A percentile compares a stretch with the other conserved stretches of the same genome.
phyloP scores from a whole-genome alignment of 2,329 filamentous ascomycete species.

The Colletotrichum higginsianum region DNA sequence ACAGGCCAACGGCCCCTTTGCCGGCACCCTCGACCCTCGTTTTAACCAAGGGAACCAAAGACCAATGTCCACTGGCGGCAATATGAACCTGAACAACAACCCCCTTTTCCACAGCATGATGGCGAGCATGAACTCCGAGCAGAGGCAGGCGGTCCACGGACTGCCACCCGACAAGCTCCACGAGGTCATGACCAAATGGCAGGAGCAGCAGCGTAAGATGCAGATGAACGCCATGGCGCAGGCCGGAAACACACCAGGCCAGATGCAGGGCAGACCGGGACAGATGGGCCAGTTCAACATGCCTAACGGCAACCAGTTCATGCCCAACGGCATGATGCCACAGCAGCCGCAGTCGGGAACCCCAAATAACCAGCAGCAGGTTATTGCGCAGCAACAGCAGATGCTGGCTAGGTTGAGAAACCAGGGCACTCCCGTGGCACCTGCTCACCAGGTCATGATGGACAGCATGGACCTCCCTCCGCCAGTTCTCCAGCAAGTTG shows the following conservation, averaged over 20 bases:
- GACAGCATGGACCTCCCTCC: conserved; percentile 64
- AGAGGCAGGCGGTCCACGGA: conserved; percentile 59
- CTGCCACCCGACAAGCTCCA: conserved; percentile 66
- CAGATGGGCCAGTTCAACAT: conserved; percentile 50
- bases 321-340: conserved; percentile 51
- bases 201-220: conserved; percentile 55
- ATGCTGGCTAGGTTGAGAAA: conserved; percentile 46
- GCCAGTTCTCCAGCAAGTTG: conserved; percentile 51
- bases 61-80: conserved; percentile 54
- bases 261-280: conserved; percentile 53
- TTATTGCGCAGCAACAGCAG: conserved; percentile 49
- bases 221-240: conserved; percentile 51
- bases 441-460: conserved; percentile 59
- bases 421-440: conserved; percentile 40
- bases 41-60: conserved; percentile 69
- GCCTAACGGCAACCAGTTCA: conserved; percentile 46
- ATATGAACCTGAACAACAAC: conserved; percentile 51
- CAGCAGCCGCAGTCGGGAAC: conserved; percentile 48
- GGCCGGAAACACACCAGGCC: conserved; percentile 40
- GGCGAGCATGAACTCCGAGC: conserved; percentile 61
- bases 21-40: conserved; percentile 65
- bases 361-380: conserved; percentile 46
- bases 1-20: conserved; percentile 63
- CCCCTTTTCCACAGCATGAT: conserved; percentile 60
- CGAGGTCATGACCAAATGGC: conserved; percentile 67